Evolutionary conservation across 805 yeast species (phyloP).

Genomic region (Saccharomyces mikatae): DNA sequence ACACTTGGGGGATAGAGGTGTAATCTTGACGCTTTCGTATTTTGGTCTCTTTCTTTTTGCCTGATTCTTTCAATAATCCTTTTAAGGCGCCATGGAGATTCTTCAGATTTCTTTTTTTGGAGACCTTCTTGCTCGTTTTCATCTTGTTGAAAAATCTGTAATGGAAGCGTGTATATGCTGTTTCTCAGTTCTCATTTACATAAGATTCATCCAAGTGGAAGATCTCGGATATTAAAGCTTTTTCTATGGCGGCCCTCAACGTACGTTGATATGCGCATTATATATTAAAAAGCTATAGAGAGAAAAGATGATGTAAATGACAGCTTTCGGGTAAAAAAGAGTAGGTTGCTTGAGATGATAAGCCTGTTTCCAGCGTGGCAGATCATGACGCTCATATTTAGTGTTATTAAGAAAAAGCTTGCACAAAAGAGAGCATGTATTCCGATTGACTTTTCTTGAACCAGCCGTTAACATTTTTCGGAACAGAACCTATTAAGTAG

Average conservation of each 20-base stretch:
- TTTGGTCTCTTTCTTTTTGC: neutral
- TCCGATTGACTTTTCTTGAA: too few species aligned
- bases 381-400: too few species aligned
- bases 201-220: neutral
- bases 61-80: conserved; percentile 12
- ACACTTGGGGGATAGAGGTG: neutral
- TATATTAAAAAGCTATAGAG: neutral
- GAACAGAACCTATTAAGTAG: too few species aligned
- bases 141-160: neutral
- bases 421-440: too few species aligned
- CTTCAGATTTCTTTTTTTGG: conserved; percentile 8
- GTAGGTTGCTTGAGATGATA: too few species aligned
- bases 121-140: conserved; percentile 9
- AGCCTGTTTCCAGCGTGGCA: too few species aligned
- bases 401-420: too few species aligned
- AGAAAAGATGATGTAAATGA: neutral
- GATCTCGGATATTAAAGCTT: neutral
- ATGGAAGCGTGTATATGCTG: neutral
- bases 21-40: neutral
- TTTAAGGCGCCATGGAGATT: conserved; percentile 18
- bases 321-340: neutral
- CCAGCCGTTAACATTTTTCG: too few species aligned
- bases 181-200: neutral
- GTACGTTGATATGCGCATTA: neutral
- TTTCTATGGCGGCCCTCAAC: neutral